phyloP scores from a whole-genome alignment of 345 rosid genomes.

The Lepidium sativum region DNA sequence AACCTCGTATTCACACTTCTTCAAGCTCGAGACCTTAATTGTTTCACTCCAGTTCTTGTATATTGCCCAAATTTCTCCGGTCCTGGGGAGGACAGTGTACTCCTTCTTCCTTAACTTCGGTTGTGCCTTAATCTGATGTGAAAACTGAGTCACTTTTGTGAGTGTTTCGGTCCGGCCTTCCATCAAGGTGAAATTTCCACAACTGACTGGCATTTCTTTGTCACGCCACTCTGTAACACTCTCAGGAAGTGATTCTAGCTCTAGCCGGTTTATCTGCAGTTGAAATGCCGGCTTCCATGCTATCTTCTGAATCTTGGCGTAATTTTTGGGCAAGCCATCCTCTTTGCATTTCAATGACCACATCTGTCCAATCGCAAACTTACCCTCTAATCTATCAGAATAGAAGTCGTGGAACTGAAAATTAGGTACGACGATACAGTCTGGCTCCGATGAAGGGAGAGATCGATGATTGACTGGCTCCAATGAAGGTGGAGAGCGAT shows the following conservation, averaged over 20 bases:
- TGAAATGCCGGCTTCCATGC: constrained; percentile 32
- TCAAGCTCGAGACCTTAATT: constrained; percentile 37
- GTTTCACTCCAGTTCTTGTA: constrained; percentile 65
- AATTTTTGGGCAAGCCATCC: constrained; percentile 74
- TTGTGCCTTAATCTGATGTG: constrained; percentile 42
- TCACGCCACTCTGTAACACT: constrained; percentile 44
- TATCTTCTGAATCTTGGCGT: constrained; percentile 53
- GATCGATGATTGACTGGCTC: too few species aligned
- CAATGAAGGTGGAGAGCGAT: neutral
- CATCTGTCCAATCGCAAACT: constrained; percentile 51
- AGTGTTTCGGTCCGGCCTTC: constrained; percentile 20
- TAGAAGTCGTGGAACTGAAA: constrained; percentile 67
- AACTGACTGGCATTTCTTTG: constrained; percentile 46
- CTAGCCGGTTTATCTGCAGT: constrained; percentile 52
- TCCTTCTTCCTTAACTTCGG: constrained; percentile 3
- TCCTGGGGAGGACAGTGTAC: constrained; percentile 51
- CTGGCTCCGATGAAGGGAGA: constrained; percentile 36
- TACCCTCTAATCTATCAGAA: constrained; percentile 31
- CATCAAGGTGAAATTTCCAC: constrained; percentile 61
- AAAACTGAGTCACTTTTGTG: constrained; percentile 39
- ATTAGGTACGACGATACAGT: constrained; percentile 34
- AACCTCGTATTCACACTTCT: constrained; percentile 48
- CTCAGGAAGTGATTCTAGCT: constrained; percentile 44
- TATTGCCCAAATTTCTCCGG: constrained; percentile 83
- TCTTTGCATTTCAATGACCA: constrained; percentile 60